Evolutionary conservation across 2,329 filamentous ascomycete species (phyloP).

Genomic region (Triangularia setosa): DNA sequence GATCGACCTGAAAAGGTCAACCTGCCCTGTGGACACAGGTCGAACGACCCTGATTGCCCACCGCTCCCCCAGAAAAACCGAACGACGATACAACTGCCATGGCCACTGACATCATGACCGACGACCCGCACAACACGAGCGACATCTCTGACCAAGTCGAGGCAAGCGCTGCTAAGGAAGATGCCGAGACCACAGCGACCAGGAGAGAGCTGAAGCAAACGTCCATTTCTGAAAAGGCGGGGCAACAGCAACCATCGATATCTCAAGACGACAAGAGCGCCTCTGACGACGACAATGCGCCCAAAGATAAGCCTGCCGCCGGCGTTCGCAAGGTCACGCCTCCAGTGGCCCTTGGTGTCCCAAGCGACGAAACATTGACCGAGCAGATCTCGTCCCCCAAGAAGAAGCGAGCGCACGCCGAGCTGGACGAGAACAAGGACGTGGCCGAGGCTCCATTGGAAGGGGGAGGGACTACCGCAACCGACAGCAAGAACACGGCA

Average conservation of each 20-base stretch:
- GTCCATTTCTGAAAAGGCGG: slow-evolving; percentile 52
- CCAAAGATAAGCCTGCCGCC: slow-evolving; percentile 20
- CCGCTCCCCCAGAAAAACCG: background rate
- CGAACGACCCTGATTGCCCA: background rate
- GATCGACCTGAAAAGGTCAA: background rate
- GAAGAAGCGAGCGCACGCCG: slow-evolving; percentile 61
- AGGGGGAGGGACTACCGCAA: slow-evolving; percentile 39
- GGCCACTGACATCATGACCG: slow-evolving; percentile 38
- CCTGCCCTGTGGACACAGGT: background rate
- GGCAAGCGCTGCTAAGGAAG: slow-evolving; percentile 42
- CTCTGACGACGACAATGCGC: slow-evolving; percentile 28
- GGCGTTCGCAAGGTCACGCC: slow-evolving; percentile 32
- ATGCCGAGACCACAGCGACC: slow-evolving; percentile 60
- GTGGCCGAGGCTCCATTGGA: slow-evolving; percentile 33
- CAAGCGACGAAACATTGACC: slow-evolving; percentile 39
- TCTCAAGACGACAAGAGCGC: slow-evolving; percentile 28
- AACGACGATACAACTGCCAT: background rate
- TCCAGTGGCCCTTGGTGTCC: slow-evolving; percentile 33
- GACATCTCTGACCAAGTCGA: slow-evolving; percentile 37
- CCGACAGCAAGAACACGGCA: slow-evolving; percentile 3
- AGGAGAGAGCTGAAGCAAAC: slow-evolving; percentile 63
- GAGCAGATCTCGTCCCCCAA: slow-evolving; percentile 58
- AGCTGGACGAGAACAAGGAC: slow-evolving; percentile 49
- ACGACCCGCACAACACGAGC: slow-evolving; percentile 41
- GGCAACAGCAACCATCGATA: slow-evolving; percentile 20